Evolutionary conservation across 805 yeast species (phyloP), one percentile per base, ranked within the genome.

Genomic region (Lachancea waltii): DNA sequence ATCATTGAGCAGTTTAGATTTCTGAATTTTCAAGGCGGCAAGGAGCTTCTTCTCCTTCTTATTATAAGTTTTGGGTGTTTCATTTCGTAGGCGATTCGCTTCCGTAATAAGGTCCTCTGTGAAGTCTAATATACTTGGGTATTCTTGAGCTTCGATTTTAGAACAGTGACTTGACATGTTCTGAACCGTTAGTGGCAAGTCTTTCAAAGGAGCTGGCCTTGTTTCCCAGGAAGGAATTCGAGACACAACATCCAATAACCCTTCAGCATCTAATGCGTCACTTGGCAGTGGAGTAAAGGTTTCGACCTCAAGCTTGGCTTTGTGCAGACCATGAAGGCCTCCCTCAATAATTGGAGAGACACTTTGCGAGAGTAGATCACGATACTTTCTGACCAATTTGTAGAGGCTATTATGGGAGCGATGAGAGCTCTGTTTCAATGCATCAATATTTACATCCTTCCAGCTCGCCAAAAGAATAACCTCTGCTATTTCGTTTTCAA

Each of bases 361-460:
- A 1, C 73, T 67, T 17, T 69, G 69, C 5, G 69, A 57, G 8
- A 89, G 59, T 22, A 81, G 51, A 2, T 71, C 70, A 37, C 97
- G 75, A 56, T 85, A 92, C 58, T 86, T 86, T 41, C 87, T 72
- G 8, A 90, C 82, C 36, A 84, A 58, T 60, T 87, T 92, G 73
- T 81, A 90, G 37, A 92, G 75, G 49, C 71, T 77, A 46, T 77
- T 76, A 54, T 94, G 98, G 1, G 97, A 87, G 33, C 82, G 75
- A 46, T 86, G 78, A 5, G 98, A 92, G 61, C 96, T 85, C 61
- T 89, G 97, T 49, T 85, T 87, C 51, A 92, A 69, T 0, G 98
- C 95, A 54, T 84, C 94, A 30, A 87, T 76, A 53, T 92, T 94
- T 9, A 87, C 89, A 63, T 92, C 99, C 50, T 89, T 87, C 97